phyloP scores from a whole-genome alignment of 2,329 filamentous ascomycete genomes.

The Cladobotryum mycophilum region DNA sequence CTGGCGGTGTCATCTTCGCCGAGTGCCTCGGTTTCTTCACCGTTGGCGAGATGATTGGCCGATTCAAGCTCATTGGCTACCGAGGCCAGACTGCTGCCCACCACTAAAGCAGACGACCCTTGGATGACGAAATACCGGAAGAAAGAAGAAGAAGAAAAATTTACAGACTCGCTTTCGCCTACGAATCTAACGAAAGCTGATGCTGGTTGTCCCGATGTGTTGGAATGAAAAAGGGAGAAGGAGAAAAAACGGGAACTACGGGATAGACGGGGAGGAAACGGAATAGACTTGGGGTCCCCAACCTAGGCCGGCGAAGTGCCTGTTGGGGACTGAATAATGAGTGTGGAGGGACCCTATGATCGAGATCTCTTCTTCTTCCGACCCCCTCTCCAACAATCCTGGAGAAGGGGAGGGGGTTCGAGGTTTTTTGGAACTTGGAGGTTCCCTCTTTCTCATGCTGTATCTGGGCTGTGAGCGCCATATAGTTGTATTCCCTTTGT shows the following conservation, averaged over 20 bases:
- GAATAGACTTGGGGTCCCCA: background rate
- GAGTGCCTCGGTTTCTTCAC: slow-evolving; percentile 97
- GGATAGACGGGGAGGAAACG: background rate
- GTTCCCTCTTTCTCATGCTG: slow-evolving; percentile 1
- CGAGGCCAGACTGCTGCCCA: slow-evolving; percentile 60
- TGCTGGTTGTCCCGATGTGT: background rate
- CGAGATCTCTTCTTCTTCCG: background rate
- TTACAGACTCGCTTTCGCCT: background rate
- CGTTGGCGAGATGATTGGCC: slow-evolving; percentile 91
- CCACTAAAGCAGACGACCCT: slow-evolving; percentile 41
- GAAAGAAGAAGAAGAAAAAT: slow-evolving; percentile 11
- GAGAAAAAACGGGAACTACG: background rate
- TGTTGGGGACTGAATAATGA: background rate
- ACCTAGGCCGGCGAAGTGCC: background rate
- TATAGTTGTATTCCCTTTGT: slow-evolving; percentile 20
- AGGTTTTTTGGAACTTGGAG: slow-evolving; percentile 2
- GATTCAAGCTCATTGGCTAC: slow-evolving; percentile 94
- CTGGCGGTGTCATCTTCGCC: slow-evolving; percentile 71
- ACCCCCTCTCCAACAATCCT: too few relatives aligned
- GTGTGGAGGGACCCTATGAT: background rate
- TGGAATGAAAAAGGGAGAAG: background rate
- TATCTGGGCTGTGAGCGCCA: slow-evolving; percentile 21
- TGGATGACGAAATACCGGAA: background rate
- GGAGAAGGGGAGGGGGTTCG: background rate
- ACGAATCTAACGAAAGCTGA: background rate